Base-by-base conservation (phyloP, 306 rosid species). In the Cucurbita pepo region DNA sequence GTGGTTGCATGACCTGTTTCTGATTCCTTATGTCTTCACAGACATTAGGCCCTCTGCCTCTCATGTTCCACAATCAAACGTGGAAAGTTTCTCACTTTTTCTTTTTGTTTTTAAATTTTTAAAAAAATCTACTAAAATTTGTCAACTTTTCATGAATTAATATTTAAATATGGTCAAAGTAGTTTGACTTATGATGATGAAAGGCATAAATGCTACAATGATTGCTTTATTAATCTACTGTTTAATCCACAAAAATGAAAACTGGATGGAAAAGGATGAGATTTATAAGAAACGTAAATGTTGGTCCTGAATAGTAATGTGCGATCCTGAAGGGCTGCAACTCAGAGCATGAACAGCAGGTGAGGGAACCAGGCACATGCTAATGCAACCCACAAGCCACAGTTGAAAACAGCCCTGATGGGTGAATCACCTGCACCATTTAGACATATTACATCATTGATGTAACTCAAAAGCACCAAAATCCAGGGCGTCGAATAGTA, bases 1-100 rank as follows among this genome's bases (percentile, higher is more conserved):
- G 77, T 62, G 75, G 38, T 73, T 40, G 81, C 81, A 76, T 81
- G 85, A 78, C 83, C 82, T 81, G 81, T 81, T 81, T 72, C 56
- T 58, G 79, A 83, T 83, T 83, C 87, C 73, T 56, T 72, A 10
- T 81, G 84, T 83, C 81, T 66, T 76, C 74, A n/a, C 80, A 58
- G 71, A 60, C 75, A 63, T 61, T 44, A 18, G 22, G 37, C 9
- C 51, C 18, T 30, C 34, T 30, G 34, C 34, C 65, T 72, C 62
- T 64, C 6, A 36, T 60, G 22, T 60, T 60, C 67, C 67, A 25
- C 64, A 59, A 11, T 9, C 34, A 63, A 63, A 40, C 69, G 34
- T 38, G 16, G 30, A 63, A 63, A 63, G 8, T 8, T 62, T 5
- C 25, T n/a, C 4, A 21, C 5, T 18, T 3, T 14, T 7, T 4